Percentiles rank a stretch among this genome's conserved stretches.
These are phyloP conservation scores for Vishniacozyma victoriae DNA, from an alignment of 768 basidiomycete species.

Conservation along the genomic window DNA sequence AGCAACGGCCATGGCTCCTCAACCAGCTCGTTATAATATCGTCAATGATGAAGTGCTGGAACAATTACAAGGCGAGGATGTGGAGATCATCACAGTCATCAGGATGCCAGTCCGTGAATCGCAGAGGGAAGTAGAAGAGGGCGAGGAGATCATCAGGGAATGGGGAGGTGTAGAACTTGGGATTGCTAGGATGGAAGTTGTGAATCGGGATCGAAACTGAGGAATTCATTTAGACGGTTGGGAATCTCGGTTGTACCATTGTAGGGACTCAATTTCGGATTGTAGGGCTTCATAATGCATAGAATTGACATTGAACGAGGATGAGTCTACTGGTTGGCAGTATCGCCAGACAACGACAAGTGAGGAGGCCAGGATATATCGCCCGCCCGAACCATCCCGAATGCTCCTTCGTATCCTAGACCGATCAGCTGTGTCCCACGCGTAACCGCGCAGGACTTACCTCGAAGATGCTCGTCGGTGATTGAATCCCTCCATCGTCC, in stretches of 20 bases:
- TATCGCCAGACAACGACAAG: no score
- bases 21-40: conserved; percentile 12
- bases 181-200: background rate
- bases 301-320: no score
- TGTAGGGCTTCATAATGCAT: no score
- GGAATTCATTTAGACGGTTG: conserved; percentile 22
- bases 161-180: background rate
- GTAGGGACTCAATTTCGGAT: no score
- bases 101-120: conserved; percentile 21
- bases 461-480: conserved; percentile 36
- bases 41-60: conserved; percentile 11
- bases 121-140: background rate
- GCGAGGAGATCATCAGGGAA: background rate
- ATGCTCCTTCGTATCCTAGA: conserved; percentile 40
- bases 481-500: conserved; percentile 47
- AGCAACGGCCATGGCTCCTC: conserved; percentile 17
- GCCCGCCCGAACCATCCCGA: conserved; percentile 32
- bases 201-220: conserved; percentile 13
- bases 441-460: conserved; percentile 10
- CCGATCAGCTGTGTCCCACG: no score
- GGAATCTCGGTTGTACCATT: no score
- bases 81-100: conserved; percentile 29
- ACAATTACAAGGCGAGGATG: conserved; percentile 12
- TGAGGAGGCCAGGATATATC: conserved; percentile 27
- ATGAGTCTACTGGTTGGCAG: no score